Evolutionary conservation across 306 rosid species (phyloP), one percentile per base, ranked within the genome.

Genomic region (Begonia fuchsioides): DNA sequence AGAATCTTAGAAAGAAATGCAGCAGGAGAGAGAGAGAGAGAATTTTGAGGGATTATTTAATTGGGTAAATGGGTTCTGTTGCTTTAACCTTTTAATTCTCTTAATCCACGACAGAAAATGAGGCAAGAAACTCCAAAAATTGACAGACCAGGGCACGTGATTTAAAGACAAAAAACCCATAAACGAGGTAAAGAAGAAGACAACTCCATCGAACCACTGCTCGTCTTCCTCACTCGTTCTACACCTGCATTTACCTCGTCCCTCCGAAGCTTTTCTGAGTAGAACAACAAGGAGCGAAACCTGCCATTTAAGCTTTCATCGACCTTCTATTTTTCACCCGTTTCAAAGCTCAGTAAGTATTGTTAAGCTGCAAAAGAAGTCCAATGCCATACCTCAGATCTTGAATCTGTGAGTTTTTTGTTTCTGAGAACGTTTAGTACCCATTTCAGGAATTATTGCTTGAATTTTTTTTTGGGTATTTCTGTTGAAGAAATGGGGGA

Each of bases 121-220:
- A 41, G 12, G n/a, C n/a, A 41, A 41, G 45, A 41, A 41, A 41
- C 45, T 41, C 45, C 50, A 47, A 47, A 26, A 47, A n/a, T 15
- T 3, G 50, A 47, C 35, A 26, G 35, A 26, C 20, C 16, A 47
- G 17, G 15, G 50, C 18, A 47, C 50, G 50, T 47, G 50, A 15
- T 47, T 47, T 16, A 26, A 47, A 13, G 50, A 47, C 50, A 47
- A 16, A 47, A 46, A 26, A 15, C 16, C 50, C 17, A 8, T 14
- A 9, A 47, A 47, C 50, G 15, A n/a, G n/a, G n/a, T n/a, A n/a
- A n/a, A n/a, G n/a, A n/a, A n/a, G n/a, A n/a, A n/a, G 15, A 10
- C 17, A 10, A 47, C 16, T 16, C 18, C 12, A n/a, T 9, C 18
- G 16, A 47, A 47, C 14, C 50, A 11, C 14, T n/a, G 45, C 1